A percentile compares a stretch with the other conserved stretches of the same genome.
Evolutionary conservation across 129 eudicot genomes (phyloP).

Genomic region (Tagetes patula): DNA sequence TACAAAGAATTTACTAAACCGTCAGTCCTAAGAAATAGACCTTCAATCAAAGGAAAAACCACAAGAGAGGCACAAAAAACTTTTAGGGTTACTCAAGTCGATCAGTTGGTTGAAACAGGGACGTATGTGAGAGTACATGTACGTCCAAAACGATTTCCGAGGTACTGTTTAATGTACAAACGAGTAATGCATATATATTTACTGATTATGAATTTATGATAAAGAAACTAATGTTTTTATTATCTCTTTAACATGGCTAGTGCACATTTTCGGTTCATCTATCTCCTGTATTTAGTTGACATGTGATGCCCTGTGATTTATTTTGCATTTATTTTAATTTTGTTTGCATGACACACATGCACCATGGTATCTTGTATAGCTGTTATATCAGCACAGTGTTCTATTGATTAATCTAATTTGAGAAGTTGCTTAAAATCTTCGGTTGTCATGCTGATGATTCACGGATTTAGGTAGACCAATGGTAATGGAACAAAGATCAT

Average conservation of each 20-base stretch:
- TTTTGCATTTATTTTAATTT: not conserved
- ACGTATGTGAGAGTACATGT: slow-evolving; percentile 90
- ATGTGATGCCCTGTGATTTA: slow-evolving; percentile 3
- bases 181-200: slow-evolving; percentile 2
- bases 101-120: slow-evolving; percentile 85
- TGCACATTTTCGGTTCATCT: not conserved
- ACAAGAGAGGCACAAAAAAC: slow-evolving; percentile 87
- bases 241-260: not conserved
- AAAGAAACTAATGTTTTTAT: not conserved
- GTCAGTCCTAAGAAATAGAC: slow-evolving; percentile 54
- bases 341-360: slow-evolving; percentile 4
- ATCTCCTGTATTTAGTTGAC: not conserved
- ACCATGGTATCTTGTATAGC: not conserved
- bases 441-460: not conserved
- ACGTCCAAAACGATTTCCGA: slow-evolving; percentile 92
- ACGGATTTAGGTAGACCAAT: slow-evolving; percentile 13
- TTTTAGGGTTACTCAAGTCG: slow-evolving; percentile 53
- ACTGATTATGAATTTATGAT: slow-evolving; percentile 2
- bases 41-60: slow-evolving; percentile 88
- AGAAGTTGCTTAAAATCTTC: not conserved
- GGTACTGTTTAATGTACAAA: slow-evolving; percentile 40
- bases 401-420: not conserved
- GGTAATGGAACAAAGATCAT: slow-evolving; percentile 2
- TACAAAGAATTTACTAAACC: slow-evolving; percentile 73
- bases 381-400: not conserved